Conservation (phyloP, 805 yeast genomes). For the Ogataea haglerorum region DNA sequence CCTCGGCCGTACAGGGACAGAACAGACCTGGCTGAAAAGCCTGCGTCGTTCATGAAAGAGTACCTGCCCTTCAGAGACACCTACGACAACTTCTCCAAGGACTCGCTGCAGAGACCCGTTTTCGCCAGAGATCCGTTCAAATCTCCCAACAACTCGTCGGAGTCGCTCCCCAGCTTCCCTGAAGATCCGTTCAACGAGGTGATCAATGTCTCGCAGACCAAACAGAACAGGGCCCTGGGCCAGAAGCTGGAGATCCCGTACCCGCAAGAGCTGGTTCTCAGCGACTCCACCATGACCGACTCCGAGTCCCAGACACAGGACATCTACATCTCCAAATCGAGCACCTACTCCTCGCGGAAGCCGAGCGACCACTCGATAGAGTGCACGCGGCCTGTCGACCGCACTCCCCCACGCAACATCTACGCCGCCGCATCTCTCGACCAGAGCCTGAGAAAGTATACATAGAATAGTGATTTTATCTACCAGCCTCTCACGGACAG, state of each 20-base stretch:
- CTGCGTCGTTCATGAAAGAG: not conserved
- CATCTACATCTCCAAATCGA: not conserved
- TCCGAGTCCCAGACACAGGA: not conserved
- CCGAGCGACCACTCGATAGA: not conserved
- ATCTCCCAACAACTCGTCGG: not conserved
- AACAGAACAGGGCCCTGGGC: slow-evolving; percentile 2
- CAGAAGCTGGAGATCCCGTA: slow-evolving; percentile 3
- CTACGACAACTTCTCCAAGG: not conserved
- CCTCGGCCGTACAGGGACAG: too few relatives aligned
- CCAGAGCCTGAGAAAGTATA: slow-evolving; percentile 6
- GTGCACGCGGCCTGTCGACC: not conserved
- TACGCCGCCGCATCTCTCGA: slow-evolving; percentile 13
- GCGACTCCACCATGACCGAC: not conserved
- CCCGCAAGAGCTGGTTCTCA: slow-evolving; percentile 10
- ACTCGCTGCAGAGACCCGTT: slow-evolving; percentile 1
- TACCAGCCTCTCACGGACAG: slow-evolving; percentile 55
- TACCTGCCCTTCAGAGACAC: not conserved
- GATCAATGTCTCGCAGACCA: slow-evolving; percentile 2
- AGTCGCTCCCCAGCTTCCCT: slow-evolving; percentile 4
- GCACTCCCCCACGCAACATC: slow-evolving; percentile 8
- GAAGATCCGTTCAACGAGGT: slow-evolving; percentile 11
- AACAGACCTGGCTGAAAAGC: not conserved
- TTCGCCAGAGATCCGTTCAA: not conserved
- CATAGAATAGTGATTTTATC: slow-evolving; percentile 3
- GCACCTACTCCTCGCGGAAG: slow-evolving; percentile 6